Evolutionary conservation across 768 basidiomycete species (phyloP), one percentile per base, ranked within the genome.

Genomic region (Cystofilobasidium bisporidii): DNA sequence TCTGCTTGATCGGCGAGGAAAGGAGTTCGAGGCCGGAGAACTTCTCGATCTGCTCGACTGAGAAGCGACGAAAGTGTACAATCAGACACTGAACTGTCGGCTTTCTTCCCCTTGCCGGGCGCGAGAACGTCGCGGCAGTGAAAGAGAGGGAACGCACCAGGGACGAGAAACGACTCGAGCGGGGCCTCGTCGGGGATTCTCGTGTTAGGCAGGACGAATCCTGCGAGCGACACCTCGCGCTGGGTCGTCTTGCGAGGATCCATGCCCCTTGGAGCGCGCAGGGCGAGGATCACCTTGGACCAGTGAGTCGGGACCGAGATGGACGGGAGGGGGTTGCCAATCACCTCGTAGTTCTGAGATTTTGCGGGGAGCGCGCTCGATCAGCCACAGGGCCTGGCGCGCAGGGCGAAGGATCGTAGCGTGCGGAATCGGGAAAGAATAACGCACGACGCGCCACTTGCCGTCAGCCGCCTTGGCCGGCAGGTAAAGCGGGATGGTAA

Each of bases 221-320:
- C 96, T 17, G 93, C 96, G 3, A 88, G 84, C 0, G 89, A 84
- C 53, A 94, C 80, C 72, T 98, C 91, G 17, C 68, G 20, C 24
- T 43, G 41, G 28, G 57, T 63, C 32, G 55, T 57, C 45, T 58
- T 63, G 24, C 30, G 63, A 10, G 61, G 68, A n/a, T 64, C 32
- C 36, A 61, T 36, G 12, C 61, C 62, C 8, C 47, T 24, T 0
- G 67, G 56, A 0, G 89, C 87, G 71, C 83, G 83, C 0, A 89
- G 82, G 1, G 88, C 82, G 61, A 97, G 80, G 28, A 97, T 85
- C 38, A 97, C 93, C 77, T 98, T 98, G 38, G 94, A 93, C 76
- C 98, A 98, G 76, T 99, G 96, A 8, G 96, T 98, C 1, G 96
- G 96, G 22, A 99, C 96, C 59, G 89, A 81, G 67, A 97, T 81